Base-by-base conservation (phyloP, 192 early-diverging fungal species). In the Fimicolochytrium jonesii region DNA sequence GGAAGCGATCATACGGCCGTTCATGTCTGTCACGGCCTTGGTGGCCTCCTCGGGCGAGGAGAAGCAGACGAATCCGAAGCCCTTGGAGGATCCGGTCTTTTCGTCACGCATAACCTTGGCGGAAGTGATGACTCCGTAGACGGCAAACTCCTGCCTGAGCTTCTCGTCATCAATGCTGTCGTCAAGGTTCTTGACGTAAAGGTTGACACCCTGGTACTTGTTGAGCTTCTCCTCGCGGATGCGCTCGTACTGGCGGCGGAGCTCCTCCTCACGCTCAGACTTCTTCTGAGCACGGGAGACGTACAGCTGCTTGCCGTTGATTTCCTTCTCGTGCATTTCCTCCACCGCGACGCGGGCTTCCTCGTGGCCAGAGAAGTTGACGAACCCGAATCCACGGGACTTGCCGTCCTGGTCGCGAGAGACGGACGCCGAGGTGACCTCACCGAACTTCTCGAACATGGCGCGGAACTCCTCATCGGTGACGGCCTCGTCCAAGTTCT, bases 21-120 rank as follows among this genome's bases (percentile, higher is more conserved):
- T 97, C 95, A 97, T 97, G 80, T 97, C 97, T 55, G 92, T 88
- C 41, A 94, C 92, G 56, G 97, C 97, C 85, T 93, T 94, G 75
- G 87, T 94, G 43, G 97, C 95, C 80, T 99, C 97, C 69, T 97
- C 95, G 45, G 97, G 93, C 33, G 90, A 86, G n/a, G 92, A 91
- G 85, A 94, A 99, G 86, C 97, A 99, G 26, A 99, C 97, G 72
- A 99, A 99, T 15, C 97, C 97, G 61, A 99, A 99, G 34, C 95
- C 94, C 70, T 92, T 90, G 70, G 91, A 92, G 33, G 70, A 69
- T 46, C 56, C 56, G 10, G 74, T 77, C 77, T 87, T 88, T 36
- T 99, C 97, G 71, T 99, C 94, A 61, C 82, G 76, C 97, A 99
- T 99, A 61, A 99, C 88, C 85, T 95, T 95, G 70, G 93, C 93